Base-by-base conservation (phyloP, 371 early-diverging fungal genomes). In the Encephalitozoon intestinalis region DNA sequence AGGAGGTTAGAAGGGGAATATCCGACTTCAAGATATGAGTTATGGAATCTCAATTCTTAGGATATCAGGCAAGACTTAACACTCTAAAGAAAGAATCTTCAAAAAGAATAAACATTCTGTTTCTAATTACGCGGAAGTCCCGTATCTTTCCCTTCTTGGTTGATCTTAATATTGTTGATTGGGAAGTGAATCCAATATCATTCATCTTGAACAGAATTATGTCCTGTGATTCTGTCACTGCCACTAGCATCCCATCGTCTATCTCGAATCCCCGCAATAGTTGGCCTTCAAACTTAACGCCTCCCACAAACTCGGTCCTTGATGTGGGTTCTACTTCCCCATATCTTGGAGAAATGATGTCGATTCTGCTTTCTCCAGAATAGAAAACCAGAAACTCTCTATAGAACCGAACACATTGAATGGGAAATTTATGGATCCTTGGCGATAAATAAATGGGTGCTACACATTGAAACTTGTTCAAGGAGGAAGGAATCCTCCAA, bases 401-500 rank as follows among this genome's bases (percentile, higher is more conserved):
- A 66, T 69, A 81, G 31, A 79, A 82, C 58, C 58, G 50, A 1
- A 82, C 73, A 28, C 73, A 63, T 40, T 51, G 37, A 39, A 82
- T 76, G 30, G 39, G 63, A 40, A 68, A 64, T 26, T 44, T 63
- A 46, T 78, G 81, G 21, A 75, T 68, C 4, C 67, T 34, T 21
- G 21, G 18, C 5, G 64, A 71, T 8, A 37, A 41, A 54, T 52
- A 70, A 6, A 64, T 67, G 0, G 83, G 83, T 37, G 44, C 25
- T 23, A 34, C 9, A 12, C 30, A 25, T 18, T 70, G 21, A 46
- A 68, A 11, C 3, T 49, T 12, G 15, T 73, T 31, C 41, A 8
- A 15, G 18, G 0, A 11, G 2, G 31, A 28, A 28, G 58, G 58
- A 21, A 78, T 63, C 26, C 77, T 73, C 87, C 87, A 87, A 44